These are phyloP conservation scores for Tricholoma saponaceum DNA, from an alignment of 768 basidiomycete genomes.

Conservation along the genomic window DNA sequence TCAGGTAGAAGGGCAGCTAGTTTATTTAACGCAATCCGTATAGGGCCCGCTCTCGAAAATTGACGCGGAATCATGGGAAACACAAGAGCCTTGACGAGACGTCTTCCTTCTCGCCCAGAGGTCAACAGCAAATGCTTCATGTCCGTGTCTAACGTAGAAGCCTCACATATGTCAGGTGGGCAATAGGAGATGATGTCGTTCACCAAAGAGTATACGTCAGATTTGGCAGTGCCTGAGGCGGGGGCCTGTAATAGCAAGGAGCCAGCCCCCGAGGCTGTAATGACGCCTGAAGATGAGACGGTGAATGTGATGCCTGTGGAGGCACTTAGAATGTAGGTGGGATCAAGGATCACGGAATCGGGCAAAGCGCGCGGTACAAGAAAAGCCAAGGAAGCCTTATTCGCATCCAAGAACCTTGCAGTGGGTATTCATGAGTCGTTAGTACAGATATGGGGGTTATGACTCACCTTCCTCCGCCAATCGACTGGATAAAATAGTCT, in stretches of 20 bases:
- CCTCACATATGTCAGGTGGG: not conserved
- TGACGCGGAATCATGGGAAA: not conserved
- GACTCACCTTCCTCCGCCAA: slow-evolving; percentile 20
- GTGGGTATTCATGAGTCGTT: not conserved
- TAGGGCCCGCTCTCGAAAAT: not conserved
- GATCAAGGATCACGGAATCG: slow-evolving; percentile 16
- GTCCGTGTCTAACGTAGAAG: not conserved
- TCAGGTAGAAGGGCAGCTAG: slow-evolving; percentile 7
- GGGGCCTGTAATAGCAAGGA: slow-evolving; percentile 21
- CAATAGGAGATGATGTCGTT: slow-evolving; percentile 11
- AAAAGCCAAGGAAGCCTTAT: slow-evolving; percentile 25
- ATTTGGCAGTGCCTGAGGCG: slow-evolving; percentile 9
- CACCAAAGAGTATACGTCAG: slow-evolving; percentile 11
- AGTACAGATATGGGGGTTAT: not conserved
- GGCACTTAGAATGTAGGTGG: slow-evolving; percentile 26
- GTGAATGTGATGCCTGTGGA: slow-evolving; percentile 24
- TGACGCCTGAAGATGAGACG: slow-evolving; percentile 18
- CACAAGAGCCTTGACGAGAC: not conserved
- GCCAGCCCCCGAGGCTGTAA: slow-evolving; percentile 26
- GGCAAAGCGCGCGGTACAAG: slow-evolving; percentile 23
- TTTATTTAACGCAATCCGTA: slow-evolving; percentile 1
- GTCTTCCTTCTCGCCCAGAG: not conserved
- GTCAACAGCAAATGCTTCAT: not conserved
- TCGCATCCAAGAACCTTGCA: slow-evolving; percentile 16
- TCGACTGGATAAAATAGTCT: slow-evolving; percentile 19